Evolutionary conservation across 2,329 filamentous ascomycete species (phyloP).

Genomic region (Fusarium chaquense): DNA sequence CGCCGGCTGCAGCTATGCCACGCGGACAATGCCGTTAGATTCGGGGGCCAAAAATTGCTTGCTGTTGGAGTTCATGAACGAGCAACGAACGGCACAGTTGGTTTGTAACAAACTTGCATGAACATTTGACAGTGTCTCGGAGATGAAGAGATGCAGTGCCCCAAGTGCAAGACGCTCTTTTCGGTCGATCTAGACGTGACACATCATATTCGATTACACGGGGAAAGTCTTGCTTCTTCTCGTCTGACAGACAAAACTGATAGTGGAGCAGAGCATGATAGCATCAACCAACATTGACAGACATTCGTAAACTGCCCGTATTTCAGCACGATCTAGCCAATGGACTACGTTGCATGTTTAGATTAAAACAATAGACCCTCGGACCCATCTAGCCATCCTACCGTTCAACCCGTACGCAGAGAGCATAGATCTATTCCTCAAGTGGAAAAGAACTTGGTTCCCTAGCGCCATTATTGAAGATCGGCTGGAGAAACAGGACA

Average conservation of each 20-base stretch:
- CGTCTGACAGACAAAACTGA: not conserved
- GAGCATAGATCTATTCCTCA: slow-evolving; percentile 30
- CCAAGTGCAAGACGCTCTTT: not conserved
- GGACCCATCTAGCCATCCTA: slow-evolving; percentile 14
- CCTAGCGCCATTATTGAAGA: slow-evolving; percentile 28
- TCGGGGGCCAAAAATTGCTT: slow-evolving; percentile 28
- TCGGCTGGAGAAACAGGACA: slow-evolving; percentile 33
- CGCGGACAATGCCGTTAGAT: slow-evolving; percentile 26
- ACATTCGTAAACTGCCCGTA: not conserved
- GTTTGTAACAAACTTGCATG: slow-evolving; percentile 12
- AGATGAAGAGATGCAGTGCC: slow-evolving; percentile 2
- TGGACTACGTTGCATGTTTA: not conserved
- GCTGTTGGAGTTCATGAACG: not conserved
- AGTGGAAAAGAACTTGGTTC: slow-evolving; percentile 8
- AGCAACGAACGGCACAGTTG: slow-evolving; percentile 6
- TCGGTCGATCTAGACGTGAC: slow-evolving; percentile 5
- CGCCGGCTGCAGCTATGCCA: slow-evolving; percentile 34
- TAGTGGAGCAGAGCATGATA: slow-evolving; percentile 6
- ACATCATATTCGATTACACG: slow-evolving; percentile 13
- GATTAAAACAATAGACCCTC: not conserved
- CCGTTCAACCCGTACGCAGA: slow-evolving; percentile 20
- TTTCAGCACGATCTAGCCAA: not conserved
- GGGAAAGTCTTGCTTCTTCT: not conserved
- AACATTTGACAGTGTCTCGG: slow-evolving; percentile 13
- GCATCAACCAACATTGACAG: not conserved